A percentile compares a stretch with the other conserved stretches of the same genome.
Conservation (phyloP, 208 protist species). For the Trypanosoma lewisi region DNA sequence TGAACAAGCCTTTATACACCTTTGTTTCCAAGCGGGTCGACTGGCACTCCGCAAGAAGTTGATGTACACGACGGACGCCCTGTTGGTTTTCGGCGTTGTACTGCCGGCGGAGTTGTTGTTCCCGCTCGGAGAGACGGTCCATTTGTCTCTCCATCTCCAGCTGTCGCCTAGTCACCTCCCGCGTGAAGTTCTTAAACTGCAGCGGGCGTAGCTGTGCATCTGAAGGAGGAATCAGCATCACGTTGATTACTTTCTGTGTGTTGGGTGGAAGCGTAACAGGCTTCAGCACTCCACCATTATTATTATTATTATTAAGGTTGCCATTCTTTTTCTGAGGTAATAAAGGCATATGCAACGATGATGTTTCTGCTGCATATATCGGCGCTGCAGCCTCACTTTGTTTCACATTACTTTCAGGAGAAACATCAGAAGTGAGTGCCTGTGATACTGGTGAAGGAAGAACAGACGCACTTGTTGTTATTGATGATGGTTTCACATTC, state of each 20-base stretch:
- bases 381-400: not conserved
- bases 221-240: constrained; percentile 37
- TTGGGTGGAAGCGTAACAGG: not conserved
- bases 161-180: constrained; percentile 33
- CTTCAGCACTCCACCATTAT: not conserved
- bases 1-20: not conserved
- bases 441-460: not conserved
- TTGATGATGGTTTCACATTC: too few relatives aligned
- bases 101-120: constrained; percentile 34
- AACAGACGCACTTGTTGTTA: too few relatives aligned
- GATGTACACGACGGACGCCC: not conserved
- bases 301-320: not conserved
- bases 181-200: constrained; percentile 29
- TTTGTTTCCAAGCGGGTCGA: not conserved
- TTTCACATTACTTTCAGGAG: not conserved
- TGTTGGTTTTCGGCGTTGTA: constrained; percentile 37
- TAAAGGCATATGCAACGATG: not conserved
- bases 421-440: not conserved
- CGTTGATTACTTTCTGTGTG: constrained; percentile 16
- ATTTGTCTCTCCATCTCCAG: constrained; percentile 30
- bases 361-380: not conserved
- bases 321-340: constrained; percentile 4
- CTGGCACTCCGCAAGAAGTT: constrained; percentile 5
- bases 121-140: constrained; percentile 25
- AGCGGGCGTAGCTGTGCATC: constrained; percentile 32